These are phyloP conservation scores for Ganoderma meredithae DNA, from an alignment of 1,284 basidiomycete genomes.

Conservation along the genomic window DNA sequence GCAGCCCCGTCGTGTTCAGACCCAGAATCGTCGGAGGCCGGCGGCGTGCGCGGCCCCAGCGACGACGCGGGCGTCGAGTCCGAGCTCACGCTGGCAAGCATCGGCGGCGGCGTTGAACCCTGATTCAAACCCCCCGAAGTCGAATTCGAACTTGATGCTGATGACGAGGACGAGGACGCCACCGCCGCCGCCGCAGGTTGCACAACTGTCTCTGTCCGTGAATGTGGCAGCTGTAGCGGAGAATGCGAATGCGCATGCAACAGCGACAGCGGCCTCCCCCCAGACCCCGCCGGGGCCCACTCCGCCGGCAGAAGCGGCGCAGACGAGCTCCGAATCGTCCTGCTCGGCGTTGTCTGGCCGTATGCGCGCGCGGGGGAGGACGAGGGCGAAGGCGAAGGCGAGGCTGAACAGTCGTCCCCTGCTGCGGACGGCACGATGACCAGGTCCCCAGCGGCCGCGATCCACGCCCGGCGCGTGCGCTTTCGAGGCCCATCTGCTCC, in stretches of 20 bases:
- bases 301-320: conserved; percentile 16
- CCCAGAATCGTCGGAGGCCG: conserved; percentile 20
- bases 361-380: background rate
- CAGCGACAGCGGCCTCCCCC: conserved; percentile 10
- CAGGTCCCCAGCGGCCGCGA: conserved; percentile 34
- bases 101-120: conserved; percentile 8
- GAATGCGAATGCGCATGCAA: background rate
- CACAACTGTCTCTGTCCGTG: background rate
- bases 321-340: conserved; percentile 17
- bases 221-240: background rate
- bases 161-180: background rate
- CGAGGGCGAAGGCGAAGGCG: background rate
- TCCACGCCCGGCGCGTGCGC: conserved; percentile 29
- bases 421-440: conserved; percentile 27
- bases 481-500: conserved; percentile 4
- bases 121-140: background rate
- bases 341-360: conserved; percentile 4
- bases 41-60: conserved; percentile 36
- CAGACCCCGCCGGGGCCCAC: background rate
- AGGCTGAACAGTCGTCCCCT: conserved; percentile 14
- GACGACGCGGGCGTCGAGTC: background rate
- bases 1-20: too few relatives aligned
- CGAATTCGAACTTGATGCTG: background rate
- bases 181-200: conserved; percentile 6
- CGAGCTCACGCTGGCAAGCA: background rate